Percentiles rank a stretch among this genome's conserved stretches.
Conservation (phyloP, 768 basidiomycete species). For the Lactarius deliciosus region DNA sequence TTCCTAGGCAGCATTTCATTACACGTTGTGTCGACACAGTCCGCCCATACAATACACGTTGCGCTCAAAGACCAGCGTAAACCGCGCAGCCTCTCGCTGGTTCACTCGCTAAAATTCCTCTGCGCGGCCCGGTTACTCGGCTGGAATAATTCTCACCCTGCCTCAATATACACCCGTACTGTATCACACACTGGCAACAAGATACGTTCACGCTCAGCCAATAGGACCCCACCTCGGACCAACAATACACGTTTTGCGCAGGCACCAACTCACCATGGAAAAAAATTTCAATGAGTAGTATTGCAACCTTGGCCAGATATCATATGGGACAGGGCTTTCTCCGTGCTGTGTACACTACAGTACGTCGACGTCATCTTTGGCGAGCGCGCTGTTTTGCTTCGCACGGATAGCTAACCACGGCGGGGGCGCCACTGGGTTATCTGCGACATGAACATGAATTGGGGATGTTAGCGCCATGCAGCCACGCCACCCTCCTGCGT, state of each 20-base stretch:
- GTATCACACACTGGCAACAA: neutral
- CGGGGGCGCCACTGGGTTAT: neutral
- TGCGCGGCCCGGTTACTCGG: neutral
- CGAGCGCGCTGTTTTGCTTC: neutral
- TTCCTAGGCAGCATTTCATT: neutral
- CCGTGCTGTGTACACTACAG: neutral
- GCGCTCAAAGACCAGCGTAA: neutral
- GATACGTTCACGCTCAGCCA: neutral
- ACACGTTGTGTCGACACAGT: neutral
- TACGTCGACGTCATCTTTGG: conserved; percentile 2
- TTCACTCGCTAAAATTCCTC: conserved; percentile 5
- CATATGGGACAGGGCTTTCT: neutral
- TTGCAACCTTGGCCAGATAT: neutral
- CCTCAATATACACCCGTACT: neutral
- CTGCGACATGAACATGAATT: neutral
- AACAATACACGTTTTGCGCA: neutral
- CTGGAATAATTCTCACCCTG: neutral
- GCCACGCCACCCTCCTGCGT: neutral
- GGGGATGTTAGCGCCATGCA: neutral
- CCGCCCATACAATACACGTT: neutral
- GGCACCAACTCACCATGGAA: neutral
- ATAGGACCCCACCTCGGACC: neutral
- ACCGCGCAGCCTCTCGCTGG: neutral
- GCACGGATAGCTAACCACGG: neutral
- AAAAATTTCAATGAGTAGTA: neutral